These are phyloP conservation scores for Cladosporium velox DNA, from an alignment of 2,329 filamentous ascomycete genomes.

Conservation along the genomic window DNA sequence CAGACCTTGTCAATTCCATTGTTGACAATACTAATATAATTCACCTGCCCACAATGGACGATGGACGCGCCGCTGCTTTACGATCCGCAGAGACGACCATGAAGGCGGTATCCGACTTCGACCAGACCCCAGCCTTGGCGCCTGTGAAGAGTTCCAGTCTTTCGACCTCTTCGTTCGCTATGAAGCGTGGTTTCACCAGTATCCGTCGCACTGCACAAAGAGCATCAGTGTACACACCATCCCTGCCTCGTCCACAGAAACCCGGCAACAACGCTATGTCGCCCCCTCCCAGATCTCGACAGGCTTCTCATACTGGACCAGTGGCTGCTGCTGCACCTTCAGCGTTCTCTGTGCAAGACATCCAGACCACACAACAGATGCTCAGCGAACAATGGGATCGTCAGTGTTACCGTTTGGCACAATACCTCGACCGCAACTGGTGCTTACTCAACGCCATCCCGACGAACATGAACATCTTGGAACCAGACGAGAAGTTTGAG, in stretches of 20 bases:
- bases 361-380: constrained; percentile 50
- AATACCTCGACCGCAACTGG: constrained; percentile 51
- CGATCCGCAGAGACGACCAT: constrained; percentile 45
- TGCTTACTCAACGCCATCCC: constrained; percentile 48
- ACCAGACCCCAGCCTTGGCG: background rate
- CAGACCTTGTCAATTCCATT: constrained; percentile 68
- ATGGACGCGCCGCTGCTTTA: constrained; percentile 62
- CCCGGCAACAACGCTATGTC: constrained; percentile 13
- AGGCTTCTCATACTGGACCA: constrained; percentile 26
- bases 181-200: constrained; percentile 36
- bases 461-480: constrained; percentile 45
- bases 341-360: constrained; percentile 50
- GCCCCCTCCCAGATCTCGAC: constrained; percentile 27
- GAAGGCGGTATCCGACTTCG: constrained; percentile 32
- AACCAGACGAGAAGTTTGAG: constrained; percentile 47
- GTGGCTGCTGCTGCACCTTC: constrained; percentile 27
- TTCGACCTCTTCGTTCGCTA: constrained; percentile 24
- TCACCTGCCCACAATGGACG: constrained; percentile 63
- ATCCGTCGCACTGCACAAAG: constrained; percentile 36
- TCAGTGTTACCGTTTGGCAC: constrained; percentile 49
- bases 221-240: constrained; percentile 33
- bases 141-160: constrained; percentile 10
- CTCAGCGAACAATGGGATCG: constrained; percentile 54
- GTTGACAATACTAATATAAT: constrained; percentile 64
- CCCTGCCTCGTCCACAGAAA: constrained; percentile 28